Percentiles rank a stretch among this genome's conserved stretches.
phyloP scores from a whole-genome alignment of 495 filamentous ascomycete species.

The Neurospora sp. region DNA sequence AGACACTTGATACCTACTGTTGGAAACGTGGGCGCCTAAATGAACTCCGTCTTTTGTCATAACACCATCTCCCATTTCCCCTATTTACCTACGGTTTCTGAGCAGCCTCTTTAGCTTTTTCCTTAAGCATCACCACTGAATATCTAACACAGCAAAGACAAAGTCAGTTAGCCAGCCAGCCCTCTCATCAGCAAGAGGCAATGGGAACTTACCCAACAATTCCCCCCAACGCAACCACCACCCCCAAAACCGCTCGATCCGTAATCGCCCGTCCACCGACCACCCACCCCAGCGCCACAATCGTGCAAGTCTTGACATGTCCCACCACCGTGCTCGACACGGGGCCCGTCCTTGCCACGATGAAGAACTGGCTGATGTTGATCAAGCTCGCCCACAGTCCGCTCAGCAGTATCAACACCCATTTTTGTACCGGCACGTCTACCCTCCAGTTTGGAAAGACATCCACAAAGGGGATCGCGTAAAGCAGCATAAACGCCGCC shows the following conservation, averaged over 20 bases:
- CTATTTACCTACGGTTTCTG: background rate
- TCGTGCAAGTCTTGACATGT: slow-evolving; percentile 52
- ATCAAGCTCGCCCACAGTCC: slow-evolving; percentile 57
- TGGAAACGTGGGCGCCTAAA: too few species aligned
- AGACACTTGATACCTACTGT: too few species aligned
- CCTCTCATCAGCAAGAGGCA: background rate
- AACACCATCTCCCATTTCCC: too few species aligned
- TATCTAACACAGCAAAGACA: background rate
- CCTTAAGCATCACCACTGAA: background rate
- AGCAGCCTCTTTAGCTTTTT: slow-evolving; percentile 11
- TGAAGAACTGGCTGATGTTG: slow-evolving; percentile 67
- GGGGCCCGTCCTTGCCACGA: slow-evolving; percentile 58
- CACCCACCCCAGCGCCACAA: slow-evolving; percentile 49
- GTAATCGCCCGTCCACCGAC: slow-evolving; percentile 39
- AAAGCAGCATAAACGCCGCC: slow-evolving; percentile 51
- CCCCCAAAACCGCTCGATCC: slow-evolving; percentile 42
- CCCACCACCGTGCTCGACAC: slow-evolving; percentile 65
- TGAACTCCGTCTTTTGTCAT: too few species aligned
- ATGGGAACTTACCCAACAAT: slow-evolving; percentile 34
- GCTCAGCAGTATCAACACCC: slow-evolving; percentile 46
- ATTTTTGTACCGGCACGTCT: slow-evolving; percentile 35
- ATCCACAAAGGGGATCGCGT: slow-evolving; percentile 57
- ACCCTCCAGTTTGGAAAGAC: slow-evolving; percentile 36
- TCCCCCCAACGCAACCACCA: slow-evolving; percentile 43
- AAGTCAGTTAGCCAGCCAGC: background rate